Evolutionary conservation across 169 alveolate species (phyloP), one percentile per base, ranked within the genome.

Genomic region (Condylostoma magnum): DNA sequence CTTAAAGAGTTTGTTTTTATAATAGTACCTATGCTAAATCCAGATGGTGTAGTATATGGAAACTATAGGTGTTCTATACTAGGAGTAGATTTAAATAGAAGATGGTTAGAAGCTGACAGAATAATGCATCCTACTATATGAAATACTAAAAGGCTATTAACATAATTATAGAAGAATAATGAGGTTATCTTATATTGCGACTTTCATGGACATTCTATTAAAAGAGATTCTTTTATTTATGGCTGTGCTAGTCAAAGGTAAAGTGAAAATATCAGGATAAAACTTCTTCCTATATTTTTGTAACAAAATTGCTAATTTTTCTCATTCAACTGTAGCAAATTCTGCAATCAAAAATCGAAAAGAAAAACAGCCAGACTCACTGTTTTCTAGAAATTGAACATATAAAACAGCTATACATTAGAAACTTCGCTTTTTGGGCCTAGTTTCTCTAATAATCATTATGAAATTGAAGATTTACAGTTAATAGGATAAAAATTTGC

Each of bases 1-100:
- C 69, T 96, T 43, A 90, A 91, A 43, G 80, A 91, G 22, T 89
- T 84, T 79, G 91, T 89, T 3, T 86, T 86, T 75, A 83, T 81
- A 75, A 80, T 86, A 1, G 69, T 86, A 3, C 93, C 93, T 3
- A 86, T 86, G 93, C 69, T 86, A 33, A 86, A 86, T 69, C 85
- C 85, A 15, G 93, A 86, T 63, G 93, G 93, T 3, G 93, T 86
- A 22, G 75, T 77, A 6, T 44, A 65, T 30, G 93, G 93, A 6
- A 86, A 86, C 54, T 74, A 54, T 53, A 74, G 90, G 69, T 65
- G 77, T 66, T 77, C 85, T 63, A 48, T 72, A 10, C 50, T 67
- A 6, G 93, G 93, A 12, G 84, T 79, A 41, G 93, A 86, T 71
- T 80, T 84, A 48, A 86, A 82, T 68, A 67, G 90, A 48, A 69